phyloP scores from a whole-genome alignment of 1,284 basidiomycete species.

The Crepidotus sp. region DNA sequence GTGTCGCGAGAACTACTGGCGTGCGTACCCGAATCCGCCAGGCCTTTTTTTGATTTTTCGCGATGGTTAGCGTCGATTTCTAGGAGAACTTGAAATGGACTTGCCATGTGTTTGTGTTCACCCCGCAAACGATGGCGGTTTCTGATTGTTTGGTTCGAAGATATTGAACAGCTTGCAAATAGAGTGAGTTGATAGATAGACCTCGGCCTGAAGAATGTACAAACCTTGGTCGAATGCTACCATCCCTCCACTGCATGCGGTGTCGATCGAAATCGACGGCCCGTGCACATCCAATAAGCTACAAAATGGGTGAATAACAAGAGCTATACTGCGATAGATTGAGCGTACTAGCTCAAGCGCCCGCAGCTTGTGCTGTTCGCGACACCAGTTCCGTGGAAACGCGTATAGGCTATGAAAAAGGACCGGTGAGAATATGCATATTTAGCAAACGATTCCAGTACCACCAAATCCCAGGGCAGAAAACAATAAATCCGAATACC shows the following conservation, averaged over 20 bases:
- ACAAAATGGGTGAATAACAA: background rate
- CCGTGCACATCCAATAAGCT: constrained; percentile 30
- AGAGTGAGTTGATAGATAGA: too few species aligned
- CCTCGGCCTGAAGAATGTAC: too few species aligned
- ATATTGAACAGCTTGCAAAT: constrained; percentile 24
- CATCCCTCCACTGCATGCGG: constrained; percentile 30
- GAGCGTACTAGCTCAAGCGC: constrained; percentile 29
- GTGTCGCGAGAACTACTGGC: background rate
- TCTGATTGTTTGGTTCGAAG: constrained; percentile 27
- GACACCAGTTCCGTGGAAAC: constrained; percentile 29
- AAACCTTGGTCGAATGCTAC: constrained; percentile 29
- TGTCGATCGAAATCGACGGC: constrained; percentile 30
- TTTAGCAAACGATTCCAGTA: constrained; percentile 12
- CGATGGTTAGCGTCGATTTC: background rate
- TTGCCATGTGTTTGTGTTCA: constrained; percentile 28
- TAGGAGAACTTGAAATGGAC: background rate
- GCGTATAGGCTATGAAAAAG: constrained; percentile 22
- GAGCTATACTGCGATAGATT: background rate
- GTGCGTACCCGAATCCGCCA: constrained; percentile 2
- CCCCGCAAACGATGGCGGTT: constrained; percentile 27
- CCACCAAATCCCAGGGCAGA: constrained; percentile 26
- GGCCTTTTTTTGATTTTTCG: constrained; percentile 3
- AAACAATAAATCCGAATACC: constrained; percentile 25
- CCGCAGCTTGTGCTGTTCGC: constrained; percentile 28
- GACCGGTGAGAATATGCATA: constrained; percentile 1